Evolutionary conservation across 805 yeast species (phyloP).

Genomic region (Ogataea nakhonphanomensis): DNA sequence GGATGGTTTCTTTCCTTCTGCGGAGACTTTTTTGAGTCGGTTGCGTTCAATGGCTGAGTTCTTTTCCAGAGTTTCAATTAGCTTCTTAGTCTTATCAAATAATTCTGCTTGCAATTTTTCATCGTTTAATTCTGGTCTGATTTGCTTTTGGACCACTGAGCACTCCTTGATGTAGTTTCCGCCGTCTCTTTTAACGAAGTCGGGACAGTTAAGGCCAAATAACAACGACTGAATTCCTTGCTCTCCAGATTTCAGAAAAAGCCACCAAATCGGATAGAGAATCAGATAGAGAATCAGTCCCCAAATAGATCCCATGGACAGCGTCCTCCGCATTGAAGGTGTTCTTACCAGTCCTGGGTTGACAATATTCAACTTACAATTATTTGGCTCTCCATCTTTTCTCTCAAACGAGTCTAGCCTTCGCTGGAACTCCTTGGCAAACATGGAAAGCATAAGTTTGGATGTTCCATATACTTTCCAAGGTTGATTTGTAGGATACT

Average conservation of each 20-base stretch:
- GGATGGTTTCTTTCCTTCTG: constrained; percentile 1
- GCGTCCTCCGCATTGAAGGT: constrained; percentile 73
- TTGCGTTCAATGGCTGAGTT: constrained; percentile 68
- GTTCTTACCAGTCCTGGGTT: constrained; percentile 94
- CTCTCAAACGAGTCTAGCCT: constrained; percentile 56
- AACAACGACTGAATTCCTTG: constrained; percentile 80
- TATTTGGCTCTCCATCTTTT: constrained; percentile 67
- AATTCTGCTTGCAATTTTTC: constrained; percentile 62
- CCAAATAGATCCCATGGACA: constrained; percentile 70
- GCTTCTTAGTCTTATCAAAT: constrained; percentile 56
- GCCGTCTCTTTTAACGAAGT: constrained; percentile 56
- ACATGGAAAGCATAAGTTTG: constrained; percentile 69
- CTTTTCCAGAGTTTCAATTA: constrained; percentile 62
- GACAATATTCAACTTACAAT: constrained; percentile 67
- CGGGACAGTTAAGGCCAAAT: constrained; percentile 69
- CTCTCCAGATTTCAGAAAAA: constrained; percentile 68
- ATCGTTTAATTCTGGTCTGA: constrained; percentile 55
- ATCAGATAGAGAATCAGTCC: constrained; percentile 60
- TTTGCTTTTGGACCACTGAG: constrained; percentile 43
- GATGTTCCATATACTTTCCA: constrained; percentile 80
- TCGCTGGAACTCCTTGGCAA: constrained; percentile 76
- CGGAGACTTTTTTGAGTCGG: constrained; percentile 16
- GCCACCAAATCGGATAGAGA: constrained; percentile 78
- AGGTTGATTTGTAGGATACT: constrained; percentile 61
- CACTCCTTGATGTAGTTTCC: constrained; percentile 78